Evolutionary conservation across 2,329 filamentous ascomycete species (phyloP).

Genomic region (Ophiostoma australiae): DNA sequence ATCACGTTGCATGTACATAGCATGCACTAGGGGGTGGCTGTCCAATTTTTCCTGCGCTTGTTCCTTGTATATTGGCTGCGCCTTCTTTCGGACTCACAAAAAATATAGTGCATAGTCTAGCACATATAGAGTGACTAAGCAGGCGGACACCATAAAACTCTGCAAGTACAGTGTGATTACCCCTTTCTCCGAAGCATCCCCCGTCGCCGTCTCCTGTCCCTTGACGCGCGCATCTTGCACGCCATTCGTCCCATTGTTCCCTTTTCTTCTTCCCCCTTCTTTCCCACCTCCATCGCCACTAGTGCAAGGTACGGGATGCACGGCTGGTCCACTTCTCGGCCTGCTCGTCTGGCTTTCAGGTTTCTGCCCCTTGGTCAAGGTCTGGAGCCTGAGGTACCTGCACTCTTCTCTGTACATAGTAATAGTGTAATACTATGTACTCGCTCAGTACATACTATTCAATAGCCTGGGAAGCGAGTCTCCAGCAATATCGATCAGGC

Average conservation of each 20-base stretch:
- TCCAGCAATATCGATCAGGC: background rate
- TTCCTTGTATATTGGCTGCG: conserved; percentile 9
- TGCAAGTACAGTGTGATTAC: conserved; percentile 2
- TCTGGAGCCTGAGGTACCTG: background rate
- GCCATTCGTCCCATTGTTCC: conserved; percentile 1
- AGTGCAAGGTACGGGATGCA: conserved; percentile 27
- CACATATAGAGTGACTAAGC: background rate
- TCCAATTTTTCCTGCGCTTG: conserved; percentile 6
- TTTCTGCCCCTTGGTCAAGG: background rate
- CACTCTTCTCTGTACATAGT: too few relatives aligned
- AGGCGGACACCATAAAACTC: background rate
- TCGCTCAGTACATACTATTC: too few relatives aligned
- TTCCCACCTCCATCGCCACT: conserved; percentile 24
- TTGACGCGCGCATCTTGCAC: conserved; percentile 5
- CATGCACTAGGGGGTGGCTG: conserved; percentile 5
- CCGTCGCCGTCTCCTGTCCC: background rate
- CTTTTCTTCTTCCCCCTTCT: conserved; percentile 7
- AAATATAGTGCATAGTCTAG: conserved; percentile 6
- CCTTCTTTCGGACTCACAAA: background rate
- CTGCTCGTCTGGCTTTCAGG: background rate
- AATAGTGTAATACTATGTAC: background rate
- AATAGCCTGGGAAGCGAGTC: too few relatives aligned
- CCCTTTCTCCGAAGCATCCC: background rate
- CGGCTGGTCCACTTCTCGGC: conserved; percentile 12
- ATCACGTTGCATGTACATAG: background rate